A percentile compares a stretch with the other conserved stretches of the same genome.
These are phyloP conservation scores for Multifurca ochricompacta DNA, from an alignment of 768 basidiomycete genomes.

Conservation along the genomic window DNA sequence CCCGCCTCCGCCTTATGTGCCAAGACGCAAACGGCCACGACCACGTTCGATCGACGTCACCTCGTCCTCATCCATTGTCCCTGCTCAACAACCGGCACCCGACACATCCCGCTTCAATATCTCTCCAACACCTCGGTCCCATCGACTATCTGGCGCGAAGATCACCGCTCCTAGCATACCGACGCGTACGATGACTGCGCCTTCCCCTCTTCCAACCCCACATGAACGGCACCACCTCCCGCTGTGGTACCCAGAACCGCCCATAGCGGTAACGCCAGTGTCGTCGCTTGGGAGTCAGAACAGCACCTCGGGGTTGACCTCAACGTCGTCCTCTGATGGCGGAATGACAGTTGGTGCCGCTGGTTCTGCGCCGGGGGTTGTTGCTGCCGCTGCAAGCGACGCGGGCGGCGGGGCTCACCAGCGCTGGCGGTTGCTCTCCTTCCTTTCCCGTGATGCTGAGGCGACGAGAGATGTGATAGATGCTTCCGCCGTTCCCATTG, in stretches of 20 bases:
- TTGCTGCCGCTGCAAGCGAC: background rate
- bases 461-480: background rate
- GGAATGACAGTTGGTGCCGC: background rate
- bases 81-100: background rate
- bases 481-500: too few relatives aligned
- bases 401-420: background rate
- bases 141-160: background rate
- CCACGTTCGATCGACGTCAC: slow-evolving; percentile 16
- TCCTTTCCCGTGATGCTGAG: slow-evolving; percentile 15
- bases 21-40: slow-evolving; percentile 10
- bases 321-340: background rate
- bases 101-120: background rate
- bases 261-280: background rate
- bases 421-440: slow-evolving; percentile 19
- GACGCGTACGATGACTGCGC: background rate
- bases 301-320: background rate
- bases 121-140: background rate
- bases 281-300: background rate
- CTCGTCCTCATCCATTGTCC: background rate
- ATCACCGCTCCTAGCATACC: background rate
- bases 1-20: slow-evolving; percentile 4
- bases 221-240: background rate
- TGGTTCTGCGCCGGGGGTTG: background rate
- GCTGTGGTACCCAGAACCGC: background rate
- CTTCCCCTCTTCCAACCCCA: background rate